Base-by-base conservation (phyloP, 2,329 filamentous ascomycete genomes). In the Colletotrichum sidae region DNA sequence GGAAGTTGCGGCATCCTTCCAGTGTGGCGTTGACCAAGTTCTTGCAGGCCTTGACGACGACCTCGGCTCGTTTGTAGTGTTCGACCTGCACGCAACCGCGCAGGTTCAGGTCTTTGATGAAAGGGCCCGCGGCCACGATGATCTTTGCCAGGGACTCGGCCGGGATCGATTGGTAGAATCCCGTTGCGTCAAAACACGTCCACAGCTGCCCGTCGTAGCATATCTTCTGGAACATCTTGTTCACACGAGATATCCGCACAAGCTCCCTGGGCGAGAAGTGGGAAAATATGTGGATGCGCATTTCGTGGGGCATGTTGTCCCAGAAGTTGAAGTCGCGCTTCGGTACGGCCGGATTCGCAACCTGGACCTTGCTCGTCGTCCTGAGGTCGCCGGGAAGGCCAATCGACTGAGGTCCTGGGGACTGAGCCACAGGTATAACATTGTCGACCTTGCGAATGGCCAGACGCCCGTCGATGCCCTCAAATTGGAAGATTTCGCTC, bases 161-260 rank as follows among this genome's bases (percentile, higher is more conserved):
- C 0, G 95, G 91, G 69, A 98, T 98, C 56, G 94, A 88, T 69
- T 86, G 87, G 75, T 98, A 97, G 77, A 95, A 98, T 54, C 92
- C 89, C 8, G 93, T 90, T 2, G 92, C 89, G 75, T 98, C 94
- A 53, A 98, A 85, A 46, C 86, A 88, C 4, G 89, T 90, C 96
- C 96, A 99, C 13, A 98, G 80, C 79, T 99, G 96, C 2, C 96
- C 96, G 76, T 99, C 95, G 72, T 95, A 97, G 79, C 95, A 97
- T 78, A 92, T 89, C 52, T 86, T 84, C 76, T 97, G 84, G 83
- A 96, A 97, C 6, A 85, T 79, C 76, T 89, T 93, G 74, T 89
- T 95, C 17, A 96, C 91, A 15, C 88, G 82, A 1, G 95, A 97
- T 60, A 87, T 87, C 64, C 89, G 87, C 10, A 97, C 88, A 39